Evolutionary conservation across 176 grass and related monocot genomes (phyloP).

Genomic region (Avena sativa): DNA sequence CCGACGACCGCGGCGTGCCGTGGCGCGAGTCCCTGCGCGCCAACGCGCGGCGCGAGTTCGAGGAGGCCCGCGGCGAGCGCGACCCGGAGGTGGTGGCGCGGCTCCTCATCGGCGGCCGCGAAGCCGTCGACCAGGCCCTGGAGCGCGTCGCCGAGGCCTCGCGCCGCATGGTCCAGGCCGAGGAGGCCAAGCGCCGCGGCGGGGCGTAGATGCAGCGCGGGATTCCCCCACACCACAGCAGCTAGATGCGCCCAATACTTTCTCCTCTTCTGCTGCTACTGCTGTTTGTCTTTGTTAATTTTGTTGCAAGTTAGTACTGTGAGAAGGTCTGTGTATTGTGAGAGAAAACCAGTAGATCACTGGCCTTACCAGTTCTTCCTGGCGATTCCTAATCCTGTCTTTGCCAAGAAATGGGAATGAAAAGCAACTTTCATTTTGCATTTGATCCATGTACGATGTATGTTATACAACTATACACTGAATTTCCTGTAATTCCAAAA

Average conservation of each 20-base stretch:
- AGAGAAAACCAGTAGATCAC: neutral
- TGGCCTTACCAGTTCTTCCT: neutral
- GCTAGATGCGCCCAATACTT: neutral
- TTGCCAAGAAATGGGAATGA: neutral
- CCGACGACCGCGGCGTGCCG: slow-evolving; percentile 73
- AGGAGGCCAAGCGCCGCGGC: slow-evolving; percentile 54
- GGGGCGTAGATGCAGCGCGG: slow-evolving; percentile 10
- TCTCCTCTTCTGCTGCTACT: neutral
- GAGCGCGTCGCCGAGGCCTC: slow-evolving; percentile 74
- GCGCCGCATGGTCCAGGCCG: slow-evolving; percentile 51
- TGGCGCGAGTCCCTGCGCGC: slow-evolving; percentile 80
- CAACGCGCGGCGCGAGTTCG: slow-evolving; percentile 86
- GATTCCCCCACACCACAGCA: neutral
- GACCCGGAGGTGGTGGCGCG: slow-evolving; percentile 82
- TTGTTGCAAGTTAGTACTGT: neutral
- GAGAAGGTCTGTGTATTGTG: neutral
- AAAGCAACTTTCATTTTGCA: slow-evolving; percentile 3
- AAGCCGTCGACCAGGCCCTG: slow-evolving; percentile 75
- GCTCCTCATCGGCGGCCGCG: slow-evolving; percentile 79
- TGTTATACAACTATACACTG: slow-evolving; percentile 42
- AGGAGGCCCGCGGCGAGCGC: slow-evolving; percentile 63
- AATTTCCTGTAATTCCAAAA: neutral
- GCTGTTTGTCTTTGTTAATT: slow-evolving; percentile 10
- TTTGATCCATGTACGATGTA: slow-evolving; percentile 48
- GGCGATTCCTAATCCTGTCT: neutral